phyloP scores from a whole-genome alignment of 108 stramenopile species.

The Skeletonema potamos region DNA sequence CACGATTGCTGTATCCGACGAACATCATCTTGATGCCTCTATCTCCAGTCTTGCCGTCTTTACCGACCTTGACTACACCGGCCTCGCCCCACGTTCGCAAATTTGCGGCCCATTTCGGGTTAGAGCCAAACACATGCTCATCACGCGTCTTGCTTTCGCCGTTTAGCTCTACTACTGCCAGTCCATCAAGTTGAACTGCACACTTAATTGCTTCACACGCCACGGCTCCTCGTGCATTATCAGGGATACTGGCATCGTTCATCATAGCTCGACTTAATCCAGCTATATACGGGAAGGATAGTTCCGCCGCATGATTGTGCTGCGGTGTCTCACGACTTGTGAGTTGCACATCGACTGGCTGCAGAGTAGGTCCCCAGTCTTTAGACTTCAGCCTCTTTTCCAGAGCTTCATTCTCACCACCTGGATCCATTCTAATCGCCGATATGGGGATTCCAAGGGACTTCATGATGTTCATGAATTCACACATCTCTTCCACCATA shows the following conservation, averaged over 20 bases:
- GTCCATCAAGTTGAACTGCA: background rate
- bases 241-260: background rate
- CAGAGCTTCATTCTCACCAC: slow-evolving; percentile 20
- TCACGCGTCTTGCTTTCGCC: background rate
- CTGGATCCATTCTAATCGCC: slow-evolving; percentile 16
- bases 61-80: slow-evolving; percentile 15
- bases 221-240: background rate
- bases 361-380: slow-evolving; percentile 21
- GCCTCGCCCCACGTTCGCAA: slow-evolving; percentile 26
- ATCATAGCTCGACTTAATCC: slow-evolving; percentile 1
- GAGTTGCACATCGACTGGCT: background rate
- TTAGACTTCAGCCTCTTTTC: background rate
- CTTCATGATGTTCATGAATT: slow-evolving; percentile 3
- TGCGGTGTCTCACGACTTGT: background rate
- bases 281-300: background rate
- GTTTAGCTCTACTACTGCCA: background rate
- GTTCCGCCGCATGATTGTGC: background rate
- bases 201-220: background rate
- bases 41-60: slow-evolving; percentile 13
- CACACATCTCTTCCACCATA: background rate
- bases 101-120: background rate
- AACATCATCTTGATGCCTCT: slow-evolving; percentile 19
- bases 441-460: slow-evolving; percentile 1
- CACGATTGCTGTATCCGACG: slow-evolving; percentile 18
- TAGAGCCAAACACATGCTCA: background rate